These are phyloP conservation scores for Blastobotrys serpentis DNA, from an alignment of 1,139 yeast species.

Conservation along the genomic window DNA sequence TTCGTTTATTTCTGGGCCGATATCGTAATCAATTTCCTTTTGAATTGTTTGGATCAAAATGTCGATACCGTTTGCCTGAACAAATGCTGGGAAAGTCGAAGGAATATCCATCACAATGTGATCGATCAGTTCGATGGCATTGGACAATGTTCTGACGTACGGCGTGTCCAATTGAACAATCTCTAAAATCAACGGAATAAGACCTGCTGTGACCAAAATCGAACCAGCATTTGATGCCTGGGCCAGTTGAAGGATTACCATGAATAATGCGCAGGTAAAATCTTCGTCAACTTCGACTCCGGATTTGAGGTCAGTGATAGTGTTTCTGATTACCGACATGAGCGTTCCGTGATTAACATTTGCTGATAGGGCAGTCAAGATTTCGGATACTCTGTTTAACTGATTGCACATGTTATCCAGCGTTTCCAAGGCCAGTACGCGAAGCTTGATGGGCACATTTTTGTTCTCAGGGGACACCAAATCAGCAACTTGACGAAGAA, in stretches of 20 bases:
- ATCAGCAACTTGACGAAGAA: slow-evolving; percentile 69
- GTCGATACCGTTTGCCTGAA: slow-evolving; percentile 64
- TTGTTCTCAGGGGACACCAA: slow-evolving; percentile 58
- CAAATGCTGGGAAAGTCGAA: slow-evolving; percentile 57
- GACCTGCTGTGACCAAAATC: slow-evolving; percentile 64
- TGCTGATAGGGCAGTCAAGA: slow-evolving; percentile 82
- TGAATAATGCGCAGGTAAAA: slow-evolving; percentile 31
- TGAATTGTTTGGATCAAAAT: slow-evolving; percentile 59
- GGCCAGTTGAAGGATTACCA: slow-evolving; percentile 32
- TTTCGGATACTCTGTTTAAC: slow-evolving; percentile 72
- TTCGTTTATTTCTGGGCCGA: slow-evolving; percentile 54
- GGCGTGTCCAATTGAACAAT: slow-evolving; percentile 54
- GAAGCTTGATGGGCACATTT: slow-evolving; percentile 50
- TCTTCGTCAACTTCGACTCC: slow-evolving; percentile 40
- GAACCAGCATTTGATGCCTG: slow-evolving; percentile 33
- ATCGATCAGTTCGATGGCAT: slow-evolving; percentile 63
- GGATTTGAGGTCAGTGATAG: slow-evolving; percentile 49
- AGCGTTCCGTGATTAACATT: slow-evolving; percentile 83
- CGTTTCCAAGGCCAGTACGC: slow-evolving; percentile 62
- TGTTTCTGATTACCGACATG: slow-evolving; percentile 66
- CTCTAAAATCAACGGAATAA: slow-evolving; percentile 63
- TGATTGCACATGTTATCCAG: slow-evolving; percentile 70
- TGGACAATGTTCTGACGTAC: slow-evolving; percentile 59
- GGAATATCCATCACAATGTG: slow-evolving; percentile 51
- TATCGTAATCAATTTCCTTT: slow-evolving; percentile 66